A percentile compares a stretch with the other conserved stretches of the same genome.
phyloP scores from a whole-genome alignment of 805 yeast genomes.

The Brettanomyces naardenensis region DNA sequence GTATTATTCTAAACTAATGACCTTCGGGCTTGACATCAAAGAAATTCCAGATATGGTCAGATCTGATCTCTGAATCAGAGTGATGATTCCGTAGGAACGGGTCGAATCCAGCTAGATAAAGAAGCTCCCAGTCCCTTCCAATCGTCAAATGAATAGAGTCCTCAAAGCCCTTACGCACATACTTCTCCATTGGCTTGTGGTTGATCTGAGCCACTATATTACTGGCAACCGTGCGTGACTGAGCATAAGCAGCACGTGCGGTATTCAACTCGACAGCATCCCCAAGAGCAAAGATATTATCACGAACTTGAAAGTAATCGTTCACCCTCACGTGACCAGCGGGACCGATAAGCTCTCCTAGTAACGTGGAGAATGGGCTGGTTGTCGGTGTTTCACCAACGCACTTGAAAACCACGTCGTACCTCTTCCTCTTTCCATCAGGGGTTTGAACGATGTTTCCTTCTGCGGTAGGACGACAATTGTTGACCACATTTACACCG shows the following conservation, averaged over 20 bases:
- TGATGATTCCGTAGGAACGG: no score
- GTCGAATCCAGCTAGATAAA: not conserved
- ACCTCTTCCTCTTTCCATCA: no score
- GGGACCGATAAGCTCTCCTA: conserved; percentile 4
- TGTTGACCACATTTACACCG: conserved; percentile 1
- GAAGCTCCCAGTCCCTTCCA: not conserved
- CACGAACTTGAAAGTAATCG: conserved; percentile 5
- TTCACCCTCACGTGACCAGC: conserved; percentile 10
- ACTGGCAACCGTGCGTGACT: not conserved
- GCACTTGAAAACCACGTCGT: conserved; percentile 1
- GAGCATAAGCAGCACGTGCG: not conserved
- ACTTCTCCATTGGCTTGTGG: not conserved
- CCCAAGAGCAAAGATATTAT: conserved; percentile 12
- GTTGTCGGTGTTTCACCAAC: not conserved
- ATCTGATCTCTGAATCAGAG: no score
- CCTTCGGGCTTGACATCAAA: no score
- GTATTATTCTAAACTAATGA: no score
- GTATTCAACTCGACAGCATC: conserved; percentile 10
- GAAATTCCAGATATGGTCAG: no score
- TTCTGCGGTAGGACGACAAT: not conserved
- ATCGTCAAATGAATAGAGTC: not conserved
- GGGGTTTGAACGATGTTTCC: not conserved
- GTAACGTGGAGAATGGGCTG: not conserved
- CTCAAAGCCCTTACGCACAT: not conserved
- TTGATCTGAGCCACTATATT: not conserved